Percentiles rank a stretch among this genome's conserved stretches.
Conservation (phyloP, 371 early-diverging fungal genomes). For the Lichtheimia ornata region DNA sequence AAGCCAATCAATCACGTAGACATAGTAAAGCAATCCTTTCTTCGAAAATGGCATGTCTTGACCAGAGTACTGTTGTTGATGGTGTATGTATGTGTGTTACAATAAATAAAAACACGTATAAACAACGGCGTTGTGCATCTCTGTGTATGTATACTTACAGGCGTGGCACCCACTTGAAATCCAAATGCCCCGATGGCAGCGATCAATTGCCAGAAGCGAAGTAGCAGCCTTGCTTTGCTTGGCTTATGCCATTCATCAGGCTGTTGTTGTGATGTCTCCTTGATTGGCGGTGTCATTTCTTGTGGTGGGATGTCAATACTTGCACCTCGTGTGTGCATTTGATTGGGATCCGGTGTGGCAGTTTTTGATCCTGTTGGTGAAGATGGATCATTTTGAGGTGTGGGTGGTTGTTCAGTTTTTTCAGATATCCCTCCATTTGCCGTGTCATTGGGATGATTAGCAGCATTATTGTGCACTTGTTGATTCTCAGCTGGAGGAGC, state of each 20-base stretch:
- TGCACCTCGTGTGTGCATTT: not conserved
- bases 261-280: not conserved
- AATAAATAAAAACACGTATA: not conserved
- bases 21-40: slow-evolving; percentile 24
- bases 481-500: no score
- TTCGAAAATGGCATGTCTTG: slow-evolving; percentile 11
- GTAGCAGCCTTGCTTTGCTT: slow-evolving; percentile 12
- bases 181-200: slow-evolving; percentile 39
- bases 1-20: slow-evolving; percentile 23
- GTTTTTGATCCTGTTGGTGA: no score
- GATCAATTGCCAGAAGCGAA: slow-evolving; percentile 34
- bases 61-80: slow-evolving; percentile 5
- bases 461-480: no score
- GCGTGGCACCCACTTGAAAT: slow-evolving; percentile 36
- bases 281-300: not conserved
- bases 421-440: no score
- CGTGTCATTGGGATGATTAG: no score
- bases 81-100: no score
- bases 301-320: slow-evolving; percentile 10
- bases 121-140: not conserved
- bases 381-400: no score
- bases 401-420: no score
- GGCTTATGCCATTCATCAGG: slow-evolving; percentile 6
- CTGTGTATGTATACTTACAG: slow-evolving; percentile 21
- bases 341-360: no score